Conservation (phyloP, 495 filamentous ascomycete species). For the Lepidopterella palustris region DNA sequence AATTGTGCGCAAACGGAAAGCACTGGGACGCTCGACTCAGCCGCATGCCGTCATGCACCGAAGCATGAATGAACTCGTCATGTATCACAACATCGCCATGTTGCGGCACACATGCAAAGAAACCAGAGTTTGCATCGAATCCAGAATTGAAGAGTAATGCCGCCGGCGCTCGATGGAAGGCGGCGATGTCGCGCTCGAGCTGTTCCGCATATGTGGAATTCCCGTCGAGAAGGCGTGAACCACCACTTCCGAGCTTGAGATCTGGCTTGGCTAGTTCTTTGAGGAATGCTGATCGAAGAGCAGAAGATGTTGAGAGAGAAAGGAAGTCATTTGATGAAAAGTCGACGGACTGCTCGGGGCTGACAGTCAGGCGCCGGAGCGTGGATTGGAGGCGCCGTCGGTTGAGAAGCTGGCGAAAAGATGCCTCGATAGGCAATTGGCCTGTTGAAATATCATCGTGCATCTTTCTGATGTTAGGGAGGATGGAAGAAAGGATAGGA, state of each 20-base stretch:
- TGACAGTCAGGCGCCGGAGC: conserved; percentile 45
- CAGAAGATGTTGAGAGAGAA: conserved; percentile 45
- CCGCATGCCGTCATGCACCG: conserved; percentile 72
- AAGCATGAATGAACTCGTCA: conserved; percentile 72
- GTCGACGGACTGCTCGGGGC: conserved; percentile 40
- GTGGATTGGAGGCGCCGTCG: conserved; percentile 41
- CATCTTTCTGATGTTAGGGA: neutral
- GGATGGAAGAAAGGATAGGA: neutral
- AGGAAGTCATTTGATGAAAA: conserved; percentile 63
- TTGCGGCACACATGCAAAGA: conserved; percentile 62
- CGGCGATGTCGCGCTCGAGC: conserved; percentile 58
- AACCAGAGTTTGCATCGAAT: conserved; percentile 67
- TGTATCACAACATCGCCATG: conserved; percentile 62
- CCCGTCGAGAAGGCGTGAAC: conserved; percentile 60
- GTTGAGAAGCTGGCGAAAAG: conserved; percentile 38
- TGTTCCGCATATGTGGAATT: conserved; percentile 59
- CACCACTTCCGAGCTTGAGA: conserved; percentile 47
- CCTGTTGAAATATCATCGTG: neutral
- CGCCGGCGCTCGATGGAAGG: conserved; percentile 56
- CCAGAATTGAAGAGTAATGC: conserved; percentile 74
- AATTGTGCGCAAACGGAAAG: conserved; percentile 58
- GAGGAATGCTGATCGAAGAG: conserved; percentile 40
- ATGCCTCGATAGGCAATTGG: conserved; percentile 31
- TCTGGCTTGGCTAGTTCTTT: conserved; percentile 33
- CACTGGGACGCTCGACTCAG: conserved; percentile 48